Evolutionary conservation across 345 rosid genomes (phyloP).

Genomic region (Diplotaxis tenuifolia): DNA sequence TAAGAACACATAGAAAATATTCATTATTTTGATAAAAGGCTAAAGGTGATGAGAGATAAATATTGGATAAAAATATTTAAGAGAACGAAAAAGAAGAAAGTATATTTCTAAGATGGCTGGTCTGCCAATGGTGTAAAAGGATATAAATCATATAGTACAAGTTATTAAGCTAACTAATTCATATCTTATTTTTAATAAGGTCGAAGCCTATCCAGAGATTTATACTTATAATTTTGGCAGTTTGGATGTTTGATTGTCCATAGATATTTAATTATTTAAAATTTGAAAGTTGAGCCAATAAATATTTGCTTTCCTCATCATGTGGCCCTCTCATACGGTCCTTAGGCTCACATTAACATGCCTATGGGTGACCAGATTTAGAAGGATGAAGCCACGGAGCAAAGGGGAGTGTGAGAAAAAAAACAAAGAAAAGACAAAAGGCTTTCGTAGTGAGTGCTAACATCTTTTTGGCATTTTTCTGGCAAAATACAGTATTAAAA

Average conservation of each 20-base stretch:
- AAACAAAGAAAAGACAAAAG: constrained; percentile 2
- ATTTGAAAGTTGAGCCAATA: neutral
- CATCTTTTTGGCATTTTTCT: neutral
- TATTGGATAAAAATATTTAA: neutral
- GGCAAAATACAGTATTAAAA: neutral
- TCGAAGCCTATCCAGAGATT: no score
- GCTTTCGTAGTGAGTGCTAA: constrained; percentile 27
- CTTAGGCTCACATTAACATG: neutral
- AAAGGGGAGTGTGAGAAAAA: neutral
- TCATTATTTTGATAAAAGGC: no score
- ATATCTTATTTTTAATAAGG: neutral
- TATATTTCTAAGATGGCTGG: neutral
- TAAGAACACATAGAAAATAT: no score
- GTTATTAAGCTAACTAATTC: neutral
- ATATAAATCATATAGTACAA: neutral
- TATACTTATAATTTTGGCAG: neutral
- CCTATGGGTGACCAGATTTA: neutral
- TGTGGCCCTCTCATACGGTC: neutral
- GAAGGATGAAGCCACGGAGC: constrained; percentile 3
- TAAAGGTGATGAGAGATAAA: no score
- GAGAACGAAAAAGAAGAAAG: neutral
- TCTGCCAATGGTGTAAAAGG: neutral
- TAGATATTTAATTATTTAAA: neutral
- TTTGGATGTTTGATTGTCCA: neutral
- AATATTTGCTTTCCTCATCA: neutral